These are phyloP conservation scores for Durio zibethinus DNA, from an alignment of 345 rosid genomes.

Conservation along the genomic window DNA sequence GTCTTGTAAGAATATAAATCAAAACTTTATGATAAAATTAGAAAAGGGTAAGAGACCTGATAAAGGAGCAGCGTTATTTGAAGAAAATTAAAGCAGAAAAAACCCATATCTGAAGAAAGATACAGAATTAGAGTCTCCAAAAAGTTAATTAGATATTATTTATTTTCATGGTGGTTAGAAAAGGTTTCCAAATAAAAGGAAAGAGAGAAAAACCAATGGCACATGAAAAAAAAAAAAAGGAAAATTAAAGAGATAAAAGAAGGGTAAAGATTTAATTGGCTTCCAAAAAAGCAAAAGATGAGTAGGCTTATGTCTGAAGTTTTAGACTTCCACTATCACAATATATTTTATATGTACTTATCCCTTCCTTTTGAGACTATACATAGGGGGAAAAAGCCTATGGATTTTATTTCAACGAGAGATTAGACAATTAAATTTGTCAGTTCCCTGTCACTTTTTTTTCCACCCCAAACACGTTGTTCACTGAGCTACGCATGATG, in stretches of 20 bases:
- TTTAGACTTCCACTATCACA: not conserved
- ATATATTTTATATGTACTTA: no score
- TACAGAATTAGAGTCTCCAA: constrained; percentile 21
- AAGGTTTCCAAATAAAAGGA: constrained; percentile 31
- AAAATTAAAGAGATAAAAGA: constrained; percentile 10
- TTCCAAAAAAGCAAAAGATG: constrained; percentile 18
- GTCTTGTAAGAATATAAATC: not conserved
- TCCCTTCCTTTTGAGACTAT: constrained; percentile 6
- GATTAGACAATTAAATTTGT: no score
- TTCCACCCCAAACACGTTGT: no score
- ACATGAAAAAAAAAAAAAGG: constrained; percentile 19
- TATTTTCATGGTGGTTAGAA: constrained; percentile 19
- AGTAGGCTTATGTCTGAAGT: constrained; percentile 25
- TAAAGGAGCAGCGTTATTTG: constrained; percentile 23
- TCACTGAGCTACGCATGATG: not conserved
- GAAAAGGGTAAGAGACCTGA: constrained; percentile 12
- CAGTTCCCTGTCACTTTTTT: no score
- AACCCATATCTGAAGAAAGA: constrained; percentile 28
- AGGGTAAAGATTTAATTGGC: constrained; percentile 12
- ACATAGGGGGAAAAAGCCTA: no score
- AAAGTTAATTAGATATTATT: constrained; percentile 25
- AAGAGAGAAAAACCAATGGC: constrained; percentile 8
- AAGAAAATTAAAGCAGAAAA: constrained; percentile 21
- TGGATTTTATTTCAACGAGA: no score
- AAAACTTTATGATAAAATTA: not conserved